Evolutionary conservation across 148 eudicot species (phyloP).

Genomic region (Salicornia ramosissima): DNA sequence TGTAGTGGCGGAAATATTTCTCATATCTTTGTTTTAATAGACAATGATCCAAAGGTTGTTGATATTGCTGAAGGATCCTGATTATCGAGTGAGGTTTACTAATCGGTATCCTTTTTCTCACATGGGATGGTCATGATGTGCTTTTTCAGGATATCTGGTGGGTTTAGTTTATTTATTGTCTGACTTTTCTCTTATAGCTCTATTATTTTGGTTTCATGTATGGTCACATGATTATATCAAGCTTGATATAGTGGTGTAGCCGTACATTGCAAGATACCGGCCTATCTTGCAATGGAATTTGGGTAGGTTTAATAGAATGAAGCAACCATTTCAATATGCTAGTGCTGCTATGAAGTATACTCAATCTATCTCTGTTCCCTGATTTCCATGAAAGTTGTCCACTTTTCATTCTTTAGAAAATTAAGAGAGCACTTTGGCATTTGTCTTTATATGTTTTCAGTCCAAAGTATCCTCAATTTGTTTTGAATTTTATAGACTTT

Average conservation of each 20-base stretch:
- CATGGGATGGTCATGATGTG: constrained; percentile 97
- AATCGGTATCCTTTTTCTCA: constrained; percentile 85
- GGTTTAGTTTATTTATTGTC: constrained; percentile 14
- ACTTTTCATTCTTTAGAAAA: too few relatives aligned
- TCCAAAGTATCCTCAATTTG: too few relatives aligned
- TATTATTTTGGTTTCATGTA: background rate
- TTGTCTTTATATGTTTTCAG: too few relatives aligned
- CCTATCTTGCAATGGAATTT: background rate
- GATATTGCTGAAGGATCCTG: constrained; percentile 74
- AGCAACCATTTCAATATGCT: background rate
- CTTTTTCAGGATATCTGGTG: constrained; percentile 93
- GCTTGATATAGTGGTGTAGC: background rate
- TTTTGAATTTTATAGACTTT: background rate
- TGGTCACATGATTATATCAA: background rate
- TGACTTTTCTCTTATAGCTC: background rate
- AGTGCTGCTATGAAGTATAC: background rate
- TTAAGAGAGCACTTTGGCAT: too few relatives aligned
- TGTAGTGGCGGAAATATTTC: background rate
- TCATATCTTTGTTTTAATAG: constrained; percentile 32
- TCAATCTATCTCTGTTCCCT: too few relatives aligned
- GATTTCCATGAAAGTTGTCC: too few relatives aligned
- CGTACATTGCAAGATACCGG: too few relatives aligned
- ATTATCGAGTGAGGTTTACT: constrained; percentile 74
- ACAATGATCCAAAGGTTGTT: constrained; percentile 79
- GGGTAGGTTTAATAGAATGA: background rate